These are phyloP conservation scores for Syncephalis plumigaleata DNA, from an alignment of 371 early-diverging fungal species.

Conservation along the genomic window DNA sequence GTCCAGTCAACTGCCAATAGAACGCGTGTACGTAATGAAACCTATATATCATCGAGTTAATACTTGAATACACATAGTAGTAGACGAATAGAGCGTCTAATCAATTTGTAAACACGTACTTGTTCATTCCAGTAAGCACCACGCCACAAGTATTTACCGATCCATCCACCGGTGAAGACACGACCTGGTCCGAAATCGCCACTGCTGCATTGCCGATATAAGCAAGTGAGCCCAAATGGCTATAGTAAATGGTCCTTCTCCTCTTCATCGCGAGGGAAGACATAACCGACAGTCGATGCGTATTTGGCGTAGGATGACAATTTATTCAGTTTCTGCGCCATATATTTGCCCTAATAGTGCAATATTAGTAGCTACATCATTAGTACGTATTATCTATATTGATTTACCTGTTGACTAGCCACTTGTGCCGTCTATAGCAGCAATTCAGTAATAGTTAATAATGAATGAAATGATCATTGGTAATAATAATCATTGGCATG, in stretches of 20 bases:
- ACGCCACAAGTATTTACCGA: slow-evolving; percentile 46
- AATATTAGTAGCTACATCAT: too few species aligned
- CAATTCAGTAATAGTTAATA: too few species aligned
- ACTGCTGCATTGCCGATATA: slow-evolving; percentile 68
- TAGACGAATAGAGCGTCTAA: too few species aligned
- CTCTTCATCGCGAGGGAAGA: slow-evolving; percentile 2
- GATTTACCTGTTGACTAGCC: too few species aligned
- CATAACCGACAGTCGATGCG: slow-evolving; percentile 1
- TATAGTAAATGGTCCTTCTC: slow-evolving; percentile 31
- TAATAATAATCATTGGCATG: too few species aligned
- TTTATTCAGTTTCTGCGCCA: slow-evolving; percentile 33
- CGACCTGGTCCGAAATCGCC: slow-evolving; percentile 30
- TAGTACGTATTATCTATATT: too few species aligned
- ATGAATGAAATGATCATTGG: too few species aligned
- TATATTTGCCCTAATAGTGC: slow-evolving; percentile 36
- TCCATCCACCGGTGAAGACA: slow-evolving; percentile 17
- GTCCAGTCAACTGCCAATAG: slow-evolving; percentile 39
- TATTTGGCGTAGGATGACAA: slow-evolving; percentile 5
- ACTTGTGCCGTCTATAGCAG: too few species aligned
- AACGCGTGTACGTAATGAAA: slow-evolving; percentile 38
- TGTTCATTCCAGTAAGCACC: slow-evolving; percentile 46
- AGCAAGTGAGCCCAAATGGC: slow-evolving; percentile 58
- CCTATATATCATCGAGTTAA: slow-evolving; percentile 13
- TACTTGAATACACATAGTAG: slow-evolving; percentile 7
- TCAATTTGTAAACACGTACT: too few species aligned